phyloP scores from a whole-genome alignment of 1,284 basidiomycete genomes.

The Athelia psychrophila region DNA sequence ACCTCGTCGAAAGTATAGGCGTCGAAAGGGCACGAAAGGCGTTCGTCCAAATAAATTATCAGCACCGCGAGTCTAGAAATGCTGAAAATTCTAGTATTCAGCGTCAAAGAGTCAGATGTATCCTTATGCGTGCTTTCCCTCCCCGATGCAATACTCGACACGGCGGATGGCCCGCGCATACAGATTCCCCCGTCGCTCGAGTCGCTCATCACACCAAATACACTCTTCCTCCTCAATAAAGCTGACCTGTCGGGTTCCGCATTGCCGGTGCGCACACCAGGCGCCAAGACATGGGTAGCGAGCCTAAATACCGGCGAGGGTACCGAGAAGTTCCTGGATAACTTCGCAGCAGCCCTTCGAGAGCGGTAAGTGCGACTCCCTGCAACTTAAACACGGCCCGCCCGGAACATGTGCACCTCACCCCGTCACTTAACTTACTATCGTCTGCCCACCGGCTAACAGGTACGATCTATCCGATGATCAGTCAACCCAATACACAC shows the following conservation, averaged over 20 bases:
- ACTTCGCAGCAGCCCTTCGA: constrained; percentile 52
- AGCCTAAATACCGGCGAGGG: constrained; percentile 66
- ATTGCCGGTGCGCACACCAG: constrained; percentile 6
- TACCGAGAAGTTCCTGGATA: constrained; percentile 52
- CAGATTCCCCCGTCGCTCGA: constrained; percentile 41
- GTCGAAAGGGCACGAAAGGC: constrained; percentile 67
- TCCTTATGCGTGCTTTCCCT: constrained; percentile 78
- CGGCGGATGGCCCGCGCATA: constrained; percentile 7
- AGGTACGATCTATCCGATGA: constrained; percentile 37
- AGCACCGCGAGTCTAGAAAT: no score
- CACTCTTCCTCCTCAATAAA: constrained; percentile 76
- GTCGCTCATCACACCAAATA: constrained; percentile 48
- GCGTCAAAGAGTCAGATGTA: constrained; percentile 64
- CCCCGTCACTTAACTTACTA: not conserved
- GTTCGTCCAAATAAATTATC: constrained; percentile 37
- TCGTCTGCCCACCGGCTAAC: constrained; percentile 6
- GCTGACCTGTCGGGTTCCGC: constrained; percentile 48
- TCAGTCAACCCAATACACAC: constrained; percentile 33
- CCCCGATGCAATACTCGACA: constrained; percentile 38
- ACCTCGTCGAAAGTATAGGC: constrained; percentile 82
- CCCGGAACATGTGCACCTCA: not conserved
- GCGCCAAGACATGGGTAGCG: constrained; percentile 44
- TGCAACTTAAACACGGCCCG: not conserved
- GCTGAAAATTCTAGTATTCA: constrained; percentile 21
- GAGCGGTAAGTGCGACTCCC: constrained; percentile 39